A percentile compares a stretch with the other conserved stretches of the same genome.
Evolutionary conservation across 257 asterid species (phyloP).

Genomic region (Solanum medicagineum): DNA sequence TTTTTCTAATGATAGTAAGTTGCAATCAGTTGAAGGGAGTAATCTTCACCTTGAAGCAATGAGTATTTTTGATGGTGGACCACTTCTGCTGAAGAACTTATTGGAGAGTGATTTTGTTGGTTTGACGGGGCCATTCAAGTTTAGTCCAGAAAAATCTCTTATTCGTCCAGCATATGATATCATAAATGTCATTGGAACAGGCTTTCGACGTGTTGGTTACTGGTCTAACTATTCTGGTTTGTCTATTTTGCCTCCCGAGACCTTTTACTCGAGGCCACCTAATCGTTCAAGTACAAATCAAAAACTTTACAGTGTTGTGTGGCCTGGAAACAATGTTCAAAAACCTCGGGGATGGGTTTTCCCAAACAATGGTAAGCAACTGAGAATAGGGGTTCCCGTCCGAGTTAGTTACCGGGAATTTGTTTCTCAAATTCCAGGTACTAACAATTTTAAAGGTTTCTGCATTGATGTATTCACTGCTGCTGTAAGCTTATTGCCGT

Average conservation of each 20-base stretch:
- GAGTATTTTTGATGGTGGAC: constrained; percentile 73
- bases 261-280: constrained; percentile 24
- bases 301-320: constrained; percentile 43
- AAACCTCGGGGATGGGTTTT: constrained; percentile 98
- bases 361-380: constrained; percentile 66
- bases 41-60: constrained; percentile 56
- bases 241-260: constrained; percentile 59
- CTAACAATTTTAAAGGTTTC: constrained; percentile 62
- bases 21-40: constrained; percentile 28
- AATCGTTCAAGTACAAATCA: constrained; percentile 47
- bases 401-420: constrained; percentile 67
- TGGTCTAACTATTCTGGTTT: constrained; percentile 84
- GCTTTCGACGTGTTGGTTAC: constrained; percentile 61
- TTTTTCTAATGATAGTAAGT: constrained; percentile 50
- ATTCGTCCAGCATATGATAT: constrained; percentile 66
- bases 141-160: constrained; percentile 41
- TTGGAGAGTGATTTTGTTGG: constrained; percentile 57
- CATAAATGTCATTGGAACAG: constrained; percentile 70
- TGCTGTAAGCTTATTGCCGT: constrained; percentile 73
- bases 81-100: constrained; percentile 42
- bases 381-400: constrained; percentile 77
- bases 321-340: constrained; percentile 74
- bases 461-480: constrained; percentile 84
- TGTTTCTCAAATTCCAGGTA: constrained; percentile 57
- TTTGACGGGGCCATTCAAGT: constrained; percentile 62